These are phyloP conservation scores for Haberlea rhodopensis DNA, from an alignment of 257 asterid species.

Conservation along the genomic window DNA sequence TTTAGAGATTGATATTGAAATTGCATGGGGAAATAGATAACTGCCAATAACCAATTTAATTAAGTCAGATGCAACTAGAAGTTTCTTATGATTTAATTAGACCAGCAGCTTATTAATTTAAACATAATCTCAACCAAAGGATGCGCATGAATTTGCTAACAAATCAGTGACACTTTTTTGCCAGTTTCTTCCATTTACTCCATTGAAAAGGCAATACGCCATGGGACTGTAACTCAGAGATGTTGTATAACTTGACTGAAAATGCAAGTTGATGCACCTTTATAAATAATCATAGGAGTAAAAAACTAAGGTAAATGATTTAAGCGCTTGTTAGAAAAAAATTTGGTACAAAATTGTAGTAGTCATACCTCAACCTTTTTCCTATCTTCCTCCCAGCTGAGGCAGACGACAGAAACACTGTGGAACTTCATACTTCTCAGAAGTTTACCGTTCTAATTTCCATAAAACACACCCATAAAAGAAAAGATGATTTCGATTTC, in stretches of 20 bases:
- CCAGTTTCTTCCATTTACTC: not conserved
- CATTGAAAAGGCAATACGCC: not conserved
- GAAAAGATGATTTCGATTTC: constrained; percentile 12
- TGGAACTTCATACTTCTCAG: constrained; percentile 75
- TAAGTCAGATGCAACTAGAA: not conserved
- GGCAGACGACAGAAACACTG: constrained; percentile 66
- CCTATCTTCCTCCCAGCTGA: constrained; percentile 90
- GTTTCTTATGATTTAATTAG: not conserved
- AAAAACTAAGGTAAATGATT: constrained; percentile 4
- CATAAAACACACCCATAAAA: constrained; percentile 26
- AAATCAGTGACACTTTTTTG: not conserved
- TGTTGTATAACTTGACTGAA: not conserved
- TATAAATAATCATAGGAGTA: not conserved
- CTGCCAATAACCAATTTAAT: no score
- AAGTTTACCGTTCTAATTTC: constrained; percentile 81
- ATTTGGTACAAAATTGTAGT: constrained; percentile 16
- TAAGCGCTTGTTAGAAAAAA: constrained; percentile 14
- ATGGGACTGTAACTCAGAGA: not conserved
- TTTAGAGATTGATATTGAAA: not conserved
- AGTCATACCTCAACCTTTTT: constrained; percentile 47
- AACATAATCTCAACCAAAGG: not conserved
- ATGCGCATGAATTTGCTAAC: constrained; percentile 9
- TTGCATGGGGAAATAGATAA: not conserved
- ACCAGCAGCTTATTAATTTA: not conserved
- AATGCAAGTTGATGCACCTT: not conserved